These are phyloP conservation scores for Colletotrichum acutatum DNA, from an alignment of 2,329 filamentous ascomycete genomes.

Conservation along the genomic window DNA sequence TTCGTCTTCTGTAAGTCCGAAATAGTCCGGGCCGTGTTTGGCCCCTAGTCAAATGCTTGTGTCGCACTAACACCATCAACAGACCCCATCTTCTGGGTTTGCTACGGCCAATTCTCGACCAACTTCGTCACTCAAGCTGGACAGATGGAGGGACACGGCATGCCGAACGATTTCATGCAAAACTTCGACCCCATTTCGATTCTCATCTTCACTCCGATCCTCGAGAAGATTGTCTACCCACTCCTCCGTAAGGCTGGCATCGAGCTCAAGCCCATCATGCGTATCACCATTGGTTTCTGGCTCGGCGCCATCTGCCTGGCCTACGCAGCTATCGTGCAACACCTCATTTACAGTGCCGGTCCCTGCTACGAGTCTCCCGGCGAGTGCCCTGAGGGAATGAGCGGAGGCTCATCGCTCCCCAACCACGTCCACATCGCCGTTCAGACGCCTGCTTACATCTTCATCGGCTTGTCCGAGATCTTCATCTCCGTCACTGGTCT, in stretches of 20 bases:
- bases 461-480: slow-evolving; percentile 69
- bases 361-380: slow-evolving; percentile 61
- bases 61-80: neutral
- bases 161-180: slow-evolving; percentile 77
- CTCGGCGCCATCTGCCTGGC: slow-evolving; percentile 64
- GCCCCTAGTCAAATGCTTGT: rapidly evolving
- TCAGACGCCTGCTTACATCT: slow-evolving; percentile 63
- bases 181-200: slow-evolving; percentile 78
- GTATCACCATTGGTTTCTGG: slow-evolving; percentile 74
- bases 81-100: slow-evolving; percentile 73
- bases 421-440: slow-evolving; percentile 66
- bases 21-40: neutral
- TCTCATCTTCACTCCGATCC: slow-evolving; percentile 67
- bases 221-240: slow-evolving; percentile 63
- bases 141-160: slow-evolving; percentile 68
- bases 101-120: slow-evolving; percentile 74
- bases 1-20: slow-evolving; percentile 65
- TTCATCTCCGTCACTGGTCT: slow-evolving; percentile 75
- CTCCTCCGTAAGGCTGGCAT: slow-evolving; percentile 66
- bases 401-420: slow-evolving; percentile 45
- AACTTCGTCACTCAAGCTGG: slow-evolving; percentile 73
- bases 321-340: slow-evolving; percentile 69
- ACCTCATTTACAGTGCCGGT: slow-evolving; percentile 66
- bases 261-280: slow-evolving; percentile 72
- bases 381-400: slow-evolving; percentile 45